Evolutionary conservation across 371 early-diverging fungal species (phyloP).

Genomic region (Mortierella sp.): DNA sequence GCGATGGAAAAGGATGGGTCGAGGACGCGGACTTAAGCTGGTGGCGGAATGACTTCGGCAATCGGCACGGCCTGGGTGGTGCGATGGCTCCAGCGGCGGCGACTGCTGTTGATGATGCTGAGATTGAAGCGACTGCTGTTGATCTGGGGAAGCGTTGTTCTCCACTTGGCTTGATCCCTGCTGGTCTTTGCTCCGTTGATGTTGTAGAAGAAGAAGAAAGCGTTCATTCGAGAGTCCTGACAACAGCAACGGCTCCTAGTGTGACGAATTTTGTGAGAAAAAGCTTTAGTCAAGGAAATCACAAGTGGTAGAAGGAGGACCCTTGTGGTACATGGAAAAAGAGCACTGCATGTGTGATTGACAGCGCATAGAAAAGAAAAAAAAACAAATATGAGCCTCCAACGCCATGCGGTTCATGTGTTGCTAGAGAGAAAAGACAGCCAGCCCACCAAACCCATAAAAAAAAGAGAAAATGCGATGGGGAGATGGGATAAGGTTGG

Average conservation of each 20-base stretch:
- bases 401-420: not conserved
- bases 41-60: not conserved
- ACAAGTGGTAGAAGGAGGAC: not conserved
- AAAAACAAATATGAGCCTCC: not conserved
- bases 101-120: not conserved
- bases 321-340: not conserved
- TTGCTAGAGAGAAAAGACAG: not conserved
- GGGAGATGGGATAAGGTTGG: conserved; percentile 14
- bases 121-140: not conserved
- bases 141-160: not conserved
- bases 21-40: not conserved
- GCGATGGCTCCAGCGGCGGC: conserved; percentile 4
- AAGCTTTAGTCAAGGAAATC: not conserved
- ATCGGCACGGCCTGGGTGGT: conserved; percentile 7
- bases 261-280: not conserved
- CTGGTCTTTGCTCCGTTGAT: not conserved
- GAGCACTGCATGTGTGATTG: not conserved
- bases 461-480: not conserved
- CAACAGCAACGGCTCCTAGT: not conserved
- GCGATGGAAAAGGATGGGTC: not conserved
- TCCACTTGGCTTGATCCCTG: not conserved
- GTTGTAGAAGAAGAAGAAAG: not conserved
- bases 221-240: not conserved
- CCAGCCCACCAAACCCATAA: not conserved
- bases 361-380: not conserved